These are phyloP conservation scores for Funneliformis geosporum DNA, from an alignment of 192 early-diverging fungal genomes.

Conservation along the genomic window DNA sequence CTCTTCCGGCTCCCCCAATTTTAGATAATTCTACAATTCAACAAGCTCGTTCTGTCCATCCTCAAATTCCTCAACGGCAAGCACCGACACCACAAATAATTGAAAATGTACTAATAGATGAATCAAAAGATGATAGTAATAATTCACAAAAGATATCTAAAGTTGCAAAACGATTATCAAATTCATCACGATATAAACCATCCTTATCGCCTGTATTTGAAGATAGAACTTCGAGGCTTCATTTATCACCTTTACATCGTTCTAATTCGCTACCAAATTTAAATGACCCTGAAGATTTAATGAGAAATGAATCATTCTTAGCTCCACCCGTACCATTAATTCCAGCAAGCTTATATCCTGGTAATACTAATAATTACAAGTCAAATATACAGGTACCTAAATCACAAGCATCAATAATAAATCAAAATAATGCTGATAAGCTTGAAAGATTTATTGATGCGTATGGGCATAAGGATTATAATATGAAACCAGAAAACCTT, in stretches of 20 bases:
- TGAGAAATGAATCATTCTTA: neutral
- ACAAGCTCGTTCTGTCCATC: neutral
- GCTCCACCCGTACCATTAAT: constrained; percentile 2
- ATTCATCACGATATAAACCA: neutral
- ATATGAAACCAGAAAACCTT: neutral
- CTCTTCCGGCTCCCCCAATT: neutral
- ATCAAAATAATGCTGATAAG: neutral
- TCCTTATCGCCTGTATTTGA: neutral
- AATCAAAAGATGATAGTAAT: neutral
- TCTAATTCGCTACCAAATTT: neutral
- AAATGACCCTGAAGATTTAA: neutral
- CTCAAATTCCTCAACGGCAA: neutral
- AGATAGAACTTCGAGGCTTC: neutral
- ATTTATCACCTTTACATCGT: neutral
- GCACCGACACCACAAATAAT: neutral
- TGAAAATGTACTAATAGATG: neutral
- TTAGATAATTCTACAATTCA: neutral
- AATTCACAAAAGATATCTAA: neutral
- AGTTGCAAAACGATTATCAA: neutral
- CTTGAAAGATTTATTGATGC: neutral
- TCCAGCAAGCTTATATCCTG: neutral
- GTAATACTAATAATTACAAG: neutral
- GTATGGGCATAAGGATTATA: neutral
- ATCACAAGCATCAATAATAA: neutral
- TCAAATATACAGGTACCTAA: neutral